Percentiles rank a stretch among this genome's conserved stretches.
phyloP scores from a whole-genome alignment of 2,329 filamentous ascomycete species.

The Beauveria pseudobassiana region DNA sequence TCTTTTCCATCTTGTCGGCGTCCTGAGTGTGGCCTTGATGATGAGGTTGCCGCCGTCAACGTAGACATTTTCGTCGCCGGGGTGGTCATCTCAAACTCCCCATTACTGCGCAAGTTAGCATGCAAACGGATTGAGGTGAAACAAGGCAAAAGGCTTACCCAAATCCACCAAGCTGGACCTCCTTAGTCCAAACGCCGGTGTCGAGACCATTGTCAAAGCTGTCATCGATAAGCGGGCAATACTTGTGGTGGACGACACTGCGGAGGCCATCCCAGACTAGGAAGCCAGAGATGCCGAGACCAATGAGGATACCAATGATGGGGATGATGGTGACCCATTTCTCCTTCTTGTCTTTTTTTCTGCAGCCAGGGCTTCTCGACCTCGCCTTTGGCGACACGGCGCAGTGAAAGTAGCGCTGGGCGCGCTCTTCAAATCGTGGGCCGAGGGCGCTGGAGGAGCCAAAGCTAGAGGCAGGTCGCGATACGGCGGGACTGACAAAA shows the following conservation, averaged over 20 bases:
- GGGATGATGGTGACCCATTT: slow-evolving; percentile 84
- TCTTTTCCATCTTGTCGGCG: slow-evolving; percentile 52
- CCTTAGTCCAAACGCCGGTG: slow-evolving; percentile 60
- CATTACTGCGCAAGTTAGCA: slow-evolving; percentile 49
- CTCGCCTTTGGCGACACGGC: slow-evolving; percentile 63
- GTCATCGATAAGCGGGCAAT: slow-evolving; percentile 61
- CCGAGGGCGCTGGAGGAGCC: slow-evolving; percentile 35
- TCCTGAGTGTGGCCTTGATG: slow-evolving; percentile 78
- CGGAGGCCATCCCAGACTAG: slow-evolving; percentile 68
- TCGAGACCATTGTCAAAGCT: slow-evolving; percentile 53
- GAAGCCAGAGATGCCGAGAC: slow-evolving; percentile 60
- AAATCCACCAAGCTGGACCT: slow-evolving; percentile 67
- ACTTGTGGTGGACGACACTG: slow-evolving; percentile 67
- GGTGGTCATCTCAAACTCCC: slow-evolving; percentile 75
- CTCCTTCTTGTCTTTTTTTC: slow-evolving; percentile 68
- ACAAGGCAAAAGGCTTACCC: slow-evolving; percentile 46
- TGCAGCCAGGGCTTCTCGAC: slow-evolving; percentile 70
- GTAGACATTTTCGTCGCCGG: slow-evolving; percentile 65
- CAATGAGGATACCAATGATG: slow-evolving; percentile 60
- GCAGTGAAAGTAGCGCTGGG: slow-evolving; percentile 61
- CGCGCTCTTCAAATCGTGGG: slow-evolving; percentile 28
- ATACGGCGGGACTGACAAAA: slow-evolving; percentile 37
- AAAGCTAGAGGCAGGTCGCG: slow-evolving; percentile 41
- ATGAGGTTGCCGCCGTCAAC: slow-evolving; percentile 60
- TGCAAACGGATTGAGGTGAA: not conserved